Conservation (phyloP, 2,329 filamentous ascomycete species). For the Stachybotrys chartarum region DNA sequence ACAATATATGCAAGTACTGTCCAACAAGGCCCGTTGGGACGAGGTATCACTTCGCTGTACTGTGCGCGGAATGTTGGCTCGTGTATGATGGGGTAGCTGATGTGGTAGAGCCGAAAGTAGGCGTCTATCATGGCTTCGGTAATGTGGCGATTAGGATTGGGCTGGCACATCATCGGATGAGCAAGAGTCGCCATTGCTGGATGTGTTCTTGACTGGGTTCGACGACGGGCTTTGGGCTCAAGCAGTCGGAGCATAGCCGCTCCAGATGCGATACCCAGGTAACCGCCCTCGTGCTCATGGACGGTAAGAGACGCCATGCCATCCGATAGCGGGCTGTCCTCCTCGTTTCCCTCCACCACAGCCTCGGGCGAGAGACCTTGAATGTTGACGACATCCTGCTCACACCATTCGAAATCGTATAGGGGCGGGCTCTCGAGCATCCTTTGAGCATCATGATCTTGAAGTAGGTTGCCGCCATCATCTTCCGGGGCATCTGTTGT, state of each 20-base stretch:
- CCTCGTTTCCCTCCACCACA: conserved; percentile 7
- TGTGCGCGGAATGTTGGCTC: conserved; percentile 35
- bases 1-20: conserved; percentile 21
- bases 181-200: too few species aligned
- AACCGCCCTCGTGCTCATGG: conserved; percentile 30
- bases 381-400: conserved; percentile 19
- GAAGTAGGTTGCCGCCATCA: too few species aligned
- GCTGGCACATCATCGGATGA: too few species aligned
- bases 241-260: conserved; percentile 33
- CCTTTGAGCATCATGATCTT: conserved; percentile 14
- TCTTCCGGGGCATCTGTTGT: too few species aligned
- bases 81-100: conserved; percentile 38
- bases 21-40: conserved; percentile 12
- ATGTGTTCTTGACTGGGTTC: too few species aligned
- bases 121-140: too few species aligned
- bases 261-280: conserved; percentile 37
- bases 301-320: conserved; percentile 30
- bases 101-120: conserved; percentile 37
- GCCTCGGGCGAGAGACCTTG: conserved; percentile 16
- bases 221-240: conserved; percentile 21
- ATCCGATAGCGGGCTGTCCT: conserved; percentile 23
- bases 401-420: conserved; percentile 30
- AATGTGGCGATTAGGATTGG: too few species aligned
- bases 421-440: conserved; percentile 23
- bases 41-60: conserved; percentile 22